Evolutionary conservation across 164 flowering plant species (phyloP).

Genomic region (Annona squamosa): DNA sequence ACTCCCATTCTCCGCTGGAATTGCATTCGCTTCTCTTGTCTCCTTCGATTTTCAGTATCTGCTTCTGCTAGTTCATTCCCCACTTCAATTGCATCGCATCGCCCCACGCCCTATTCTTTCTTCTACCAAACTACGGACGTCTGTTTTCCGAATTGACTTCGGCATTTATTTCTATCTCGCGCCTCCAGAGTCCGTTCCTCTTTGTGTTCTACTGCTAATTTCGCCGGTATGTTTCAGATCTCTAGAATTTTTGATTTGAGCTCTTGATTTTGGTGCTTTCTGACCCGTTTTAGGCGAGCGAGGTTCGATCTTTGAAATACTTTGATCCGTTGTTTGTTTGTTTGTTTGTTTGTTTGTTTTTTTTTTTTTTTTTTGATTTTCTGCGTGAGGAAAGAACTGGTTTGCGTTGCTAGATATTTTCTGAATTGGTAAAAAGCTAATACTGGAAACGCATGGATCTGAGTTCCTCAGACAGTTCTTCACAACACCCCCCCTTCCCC

Average conservation of each 20-base stretch:
- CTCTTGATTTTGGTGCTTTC: neutral
- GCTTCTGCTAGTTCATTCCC: no score
- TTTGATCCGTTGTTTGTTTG: neutral
- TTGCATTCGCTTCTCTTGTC: no score
- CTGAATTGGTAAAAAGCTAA: neutral
- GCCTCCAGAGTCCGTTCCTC: neutral
- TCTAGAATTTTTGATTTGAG: neutral
- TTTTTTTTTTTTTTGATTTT: no score
- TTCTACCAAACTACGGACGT: no score
- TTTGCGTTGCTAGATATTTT: neutral
- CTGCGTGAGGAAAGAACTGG: neutral
- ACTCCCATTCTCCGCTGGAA: no score
- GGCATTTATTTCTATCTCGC: neutral
- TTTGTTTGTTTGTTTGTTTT: neutral
- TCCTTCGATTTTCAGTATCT: no score
- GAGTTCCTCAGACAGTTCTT: neutral
- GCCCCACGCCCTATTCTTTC: no score
- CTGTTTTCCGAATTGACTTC: neutral
- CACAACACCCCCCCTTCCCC: no score
- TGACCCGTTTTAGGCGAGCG: neutral
- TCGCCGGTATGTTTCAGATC: neutral
- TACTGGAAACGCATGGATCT: neutral
- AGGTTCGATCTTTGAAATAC: neutral
- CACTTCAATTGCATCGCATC: no score
- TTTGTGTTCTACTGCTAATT: neutral